Evolutionary conservation across 441 rosid species (phyloP), one percentile per base, ranked within the genome.

Genomic region (Biscutella laevigata): DNA sequence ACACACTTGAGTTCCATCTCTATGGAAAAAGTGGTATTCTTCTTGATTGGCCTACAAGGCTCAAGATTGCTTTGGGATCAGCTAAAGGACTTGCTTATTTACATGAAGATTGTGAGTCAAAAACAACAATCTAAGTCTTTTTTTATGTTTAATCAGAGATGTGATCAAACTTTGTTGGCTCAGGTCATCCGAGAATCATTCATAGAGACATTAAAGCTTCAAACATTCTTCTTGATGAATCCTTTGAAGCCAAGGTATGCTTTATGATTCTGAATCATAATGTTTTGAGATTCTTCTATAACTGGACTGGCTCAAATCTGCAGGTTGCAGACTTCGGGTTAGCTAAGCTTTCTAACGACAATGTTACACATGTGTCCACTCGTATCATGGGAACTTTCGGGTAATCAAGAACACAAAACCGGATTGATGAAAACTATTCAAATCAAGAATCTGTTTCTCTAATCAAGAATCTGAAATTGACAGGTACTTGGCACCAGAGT

Each of bases 301-400:
- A 45, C 28, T 5, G 37, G 21, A 51, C 27, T 39, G 36, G 0
- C 35, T 40, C 39, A 36, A 40, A 45, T 17, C 6, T 65, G 14
- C 69, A 91, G 96, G 88, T 91, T 57, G 80, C 95, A 6, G 96
- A 91, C 62, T 91, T 91, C 11, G 95, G 98, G 35, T 64, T 91
- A 72, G 98, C 90, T 7, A 91, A 76, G 79, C 77, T 87, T 13
- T 51, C 79, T 47, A 51, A 75, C n/a, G 90, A 83, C 73, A 79
- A 54, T 37, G 33, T 67, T 44, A 85, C 98, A 50, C 88, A 91
- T 69, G 94, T 85, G 15, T 87, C 96, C 6, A 91, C 98, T 53
- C 90, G 95, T 33, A 76, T 87, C 44, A 87, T 91, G 95, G 98
- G 96, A 70, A 87, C 98, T 61, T 83, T 91, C 30, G 96, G 98